These are phyloP conservation scores for Vishniacozyma victoriae DNA, from an alignment of 768 basidiomycete genomes.

Conservation along the genomic window DNA sequence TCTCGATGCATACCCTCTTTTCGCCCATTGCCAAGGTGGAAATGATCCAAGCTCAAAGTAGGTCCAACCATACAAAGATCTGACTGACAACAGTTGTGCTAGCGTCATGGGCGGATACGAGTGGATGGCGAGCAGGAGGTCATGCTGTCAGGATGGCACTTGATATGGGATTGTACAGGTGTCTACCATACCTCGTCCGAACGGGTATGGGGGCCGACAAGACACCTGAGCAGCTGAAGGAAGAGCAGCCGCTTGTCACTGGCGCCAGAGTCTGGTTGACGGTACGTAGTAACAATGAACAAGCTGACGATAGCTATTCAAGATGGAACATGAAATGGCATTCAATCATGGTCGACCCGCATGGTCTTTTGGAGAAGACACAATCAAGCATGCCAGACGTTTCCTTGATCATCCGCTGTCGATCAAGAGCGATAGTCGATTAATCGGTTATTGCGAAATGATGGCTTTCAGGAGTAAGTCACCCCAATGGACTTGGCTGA, in stretches of 20 bases:
- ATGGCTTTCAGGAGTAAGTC: constrained; percentile 16
- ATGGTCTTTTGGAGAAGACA: constrained; percentile 9
- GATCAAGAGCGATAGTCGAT: constrained; percentile 20
- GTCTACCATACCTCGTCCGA: constrained; percentile 24
- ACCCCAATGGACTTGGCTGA: neutral
- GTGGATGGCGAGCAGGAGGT: constrained; percentile 31
- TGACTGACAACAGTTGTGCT: constrained; percentile 23
- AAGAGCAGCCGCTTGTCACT: constrained; percentile 26
- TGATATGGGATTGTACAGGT: constrained; percentile 34
- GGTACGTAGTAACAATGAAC: constrained; percentile 8
- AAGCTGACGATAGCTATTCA: constrained; percentile 19
- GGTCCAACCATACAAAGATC: neutral
- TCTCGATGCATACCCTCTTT: constrained; percentile 35
- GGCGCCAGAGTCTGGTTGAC: constrained; percentile 36
- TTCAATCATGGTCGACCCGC: constrained; percentile 23
- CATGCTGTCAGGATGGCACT: constrained; percentile 37
- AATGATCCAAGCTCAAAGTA: constrained; percentile 32
- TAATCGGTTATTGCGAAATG: constrained; percentile 25
- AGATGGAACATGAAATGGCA: constrained; percentile 33
- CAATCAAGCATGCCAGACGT: constrained; percentile 10
- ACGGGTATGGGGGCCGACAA: constrained; percentile 32
- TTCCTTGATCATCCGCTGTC: constrained; percentile 19
- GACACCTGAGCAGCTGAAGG: constrained; percentile 17
- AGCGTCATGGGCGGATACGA: constrained; percentile 35
- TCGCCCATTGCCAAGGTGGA: constrained; percentile 35